Conservation (phyloP, 1,284 basidiomycete species). For the Anthracocystis walkeri region DNA sequence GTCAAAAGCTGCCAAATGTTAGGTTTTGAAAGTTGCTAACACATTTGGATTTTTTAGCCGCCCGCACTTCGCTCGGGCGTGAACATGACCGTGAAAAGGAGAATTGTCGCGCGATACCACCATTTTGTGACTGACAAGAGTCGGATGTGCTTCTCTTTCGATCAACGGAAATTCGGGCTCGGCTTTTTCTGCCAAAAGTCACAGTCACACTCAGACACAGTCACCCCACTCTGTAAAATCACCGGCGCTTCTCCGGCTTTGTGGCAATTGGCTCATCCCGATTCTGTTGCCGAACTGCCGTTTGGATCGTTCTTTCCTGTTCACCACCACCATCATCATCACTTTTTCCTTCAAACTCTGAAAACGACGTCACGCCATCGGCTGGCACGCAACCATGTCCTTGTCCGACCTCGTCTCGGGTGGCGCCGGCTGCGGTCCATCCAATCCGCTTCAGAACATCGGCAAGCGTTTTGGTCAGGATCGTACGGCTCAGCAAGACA, state of each 20-base stretch:
- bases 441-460: conserved; percentile 65
- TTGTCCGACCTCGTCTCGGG: conserved; percentile 64
- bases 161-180: neutral
- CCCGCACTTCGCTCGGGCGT: conserved; percentile 1
- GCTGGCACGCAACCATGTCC: conserved; percentile 47
- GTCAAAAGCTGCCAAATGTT: neutral
- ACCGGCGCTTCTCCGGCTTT: conserved; percentile 28
- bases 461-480: conserved; percentile 68
- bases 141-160: too few relatives aligned
- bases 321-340: conserved; percentile 10
- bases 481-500: conserved; percentile 60
- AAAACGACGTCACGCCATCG: neutral
- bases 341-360: neutral
- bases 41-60: neutral
- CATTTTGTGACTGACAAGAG: neutral
- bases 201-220: neutral
- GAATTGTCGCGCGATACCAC: conserved; percentile 19
- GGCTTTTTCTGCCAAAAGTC: neutral
- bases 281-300: conserved; percentile 1
- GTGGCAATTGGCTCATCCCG: conserved; percentile 21
- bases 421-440: conserved; percentile 66
- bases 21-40: neutral
- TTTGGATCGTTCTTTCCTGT: neutral
- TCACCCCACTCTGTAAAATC: neutral
- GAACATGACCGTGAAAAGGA: conserved; percentile 8